A percentile compares a stretch with the other conserved stretches of the same genome.
Conservation (phyloP, 139 green algal species). For the Penium margaritaceum region DNA sequence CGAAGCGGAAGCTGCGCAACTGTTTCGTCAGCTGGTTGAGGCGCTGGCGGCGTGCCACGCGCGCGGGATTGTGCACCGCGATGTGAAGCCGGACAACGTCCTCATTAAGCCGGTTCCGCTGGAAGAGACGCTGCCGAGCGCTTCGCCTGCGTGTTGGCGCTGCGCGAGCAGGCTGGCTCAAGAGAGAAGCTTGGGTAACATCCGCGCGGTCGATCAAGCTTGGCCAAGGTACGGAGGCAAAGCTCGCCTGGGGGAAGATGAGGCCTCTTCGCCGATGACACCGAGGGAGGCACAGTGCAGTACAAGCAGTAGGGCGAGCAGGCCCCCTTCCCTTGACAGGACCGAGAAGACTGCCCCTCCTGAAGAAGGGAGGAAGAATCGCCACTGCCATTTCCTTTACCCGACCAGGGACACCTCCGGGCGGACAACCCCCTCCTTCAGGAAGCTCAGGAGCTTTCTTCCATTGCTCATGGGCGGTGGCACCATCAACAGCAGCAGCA, state of each 20-base stretch:
- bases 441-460: background rate
- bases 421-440: background rate
- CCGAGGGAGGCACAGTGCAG: too few species aligned
- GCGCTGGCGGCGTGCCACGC: constrained; percentile 55
- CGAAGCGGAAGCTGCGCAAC: constrained; percentile 22
- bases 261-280: too few species aligned
- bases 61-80: constrained; percentile 79
- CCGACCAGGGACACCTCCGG: background rate
- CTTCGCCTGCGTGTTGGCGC: too few species aligned
- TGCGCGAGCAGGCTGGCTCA: too few species aligned
- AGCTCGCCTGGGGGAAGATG: background rate
- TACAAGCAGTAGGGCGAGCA: too few species aligned
- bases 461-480: too few species aligned
- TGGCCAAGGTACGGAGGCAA: background rate
- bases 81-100: constrained; percentile 72
- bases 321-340: too few species aligned
- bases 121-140: background rate
- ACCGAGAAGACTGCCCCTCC: background rate
- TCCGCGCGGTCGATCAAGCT: background rate
- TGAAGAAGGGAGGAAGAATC: background rate
- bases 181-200: too few species aligned
- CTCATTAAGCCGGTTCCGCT: constrained; percentile 50
- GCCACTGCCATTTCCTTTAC: too few species aligned
- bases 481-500: too few species aligned
- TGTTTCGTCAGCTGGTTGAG: constrained; percentile 31